Evolutionary conservation across 2,329 filamentous ascomycete genomes (phyloP).

Genomic region (Pseudogymnoascus sp.): DNA sequence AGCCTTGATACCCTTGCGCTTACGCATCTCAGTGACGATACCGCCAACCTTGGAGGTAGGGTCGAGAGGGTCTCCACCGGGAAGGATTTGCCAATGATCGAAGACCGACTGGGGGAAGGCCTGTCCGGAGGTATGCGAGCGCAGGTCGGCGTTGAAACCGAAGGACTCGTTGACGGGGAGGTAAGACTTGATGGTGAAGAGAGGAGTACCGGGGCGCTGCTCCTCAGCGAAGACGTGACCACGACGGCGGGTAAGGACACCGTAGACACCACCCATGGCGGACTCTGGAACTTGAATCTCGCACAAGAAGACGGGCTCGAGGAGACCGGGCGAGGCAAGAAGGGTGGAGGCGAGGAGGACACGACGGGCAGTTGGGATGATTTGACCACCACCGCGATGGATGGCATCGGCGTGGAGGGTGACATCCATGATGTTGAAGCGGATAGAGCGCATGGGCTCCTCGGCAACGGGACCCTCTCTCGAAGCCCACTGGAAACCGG

Average conservation of each 20-base stretch:
- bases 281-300: conserved; percentile 98
- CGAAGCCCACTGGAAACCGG: conserved; percentile 99
- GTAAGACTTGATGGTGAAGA: conserved; percentile 99
- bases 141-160: conserved; percentile 97
- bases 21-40: conserved; percentile 84
- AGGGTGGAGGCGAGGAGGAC: conserved; percentile 91
- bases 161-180: conserved; percentile 95
- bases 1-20: conserved; percentile 99
- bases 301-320: conserved; percentile 97
- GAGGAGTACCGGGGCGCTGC: conserved; percentile 95
- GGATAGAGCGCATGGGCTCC: conserved; percentile 93
- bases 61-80: conserved; percentile 89
- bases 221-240: conserved; percentile 99
- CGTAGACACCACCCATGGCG: conserved; percentile 99
- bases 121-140: conserved; percentile 87
- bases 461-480: conserved; percentile 96
- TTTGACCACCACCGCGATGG: conserved; percentile 97
- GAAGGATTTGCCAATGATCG: conserved; percentile 96
- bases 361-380: conserved; percentile 97
- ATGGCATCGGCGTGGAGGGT: conserved; percentile 99
- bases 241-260: conserved; percentile 94
- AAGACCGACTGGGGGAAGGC: conserved; percentile 99
- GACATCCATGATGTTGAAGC: conserved; percentile 99
- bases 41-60: conserved; percentile 70
- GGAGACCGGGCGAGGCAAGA: conserved; percentile 81